Conservation (phyloP, 1,139 yeast genomes). For the Candida frijolesensis region DNA sequence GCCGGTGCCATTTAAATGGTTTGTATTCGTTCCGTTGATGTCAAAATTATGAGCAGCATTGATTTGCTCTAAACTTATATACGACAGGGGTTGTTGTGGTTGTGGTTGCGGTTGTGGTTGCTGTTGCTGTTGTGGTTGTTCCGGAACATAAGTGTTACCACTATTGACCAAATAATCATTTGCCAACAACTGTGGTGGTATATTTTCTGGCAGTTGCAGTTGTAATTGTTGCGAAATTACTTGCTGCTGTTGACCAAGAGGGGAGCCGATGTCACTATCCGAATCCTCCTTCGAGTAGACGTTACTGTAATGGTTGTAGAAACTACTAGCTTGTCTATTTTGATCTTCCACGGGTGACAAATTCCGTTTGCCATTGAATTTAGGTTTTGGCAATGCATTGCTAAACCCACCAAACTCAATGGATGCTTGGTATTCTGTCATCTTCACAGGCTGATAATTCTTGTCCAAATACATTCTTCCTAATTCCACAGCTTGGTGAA, state of each 20-base stretch:
- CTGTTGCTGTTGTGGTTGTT: not conserved
- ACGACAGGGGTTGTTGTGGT: conserved; percentile 14
- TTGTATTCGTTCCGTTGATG: conserved; percentile 3
- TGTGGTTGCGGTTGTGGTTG: not conserved
- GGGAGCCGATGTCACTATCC: conserved; percentile 8
- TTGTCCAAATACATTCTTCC: conserved; percentile 29
- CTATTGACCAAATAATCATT: conserved; percentile 1
- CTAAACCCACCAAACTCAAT: conserved; percentile 44
- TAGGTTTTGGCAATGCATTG: conserved; percentile 37
- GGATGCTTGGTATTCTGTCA: conserved; percentile 44
- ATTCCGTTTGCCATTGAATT: conserved; percentile 15
- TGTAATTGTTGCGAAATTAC: conserved; percentile 5
- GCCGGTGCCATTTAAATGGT: not conserved
- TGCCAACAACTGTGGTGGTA: conserved; percentile 3
- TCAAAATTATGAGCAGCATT: conserved; percentile 14
- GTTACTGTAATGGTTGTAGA: conserved; percentile 26
- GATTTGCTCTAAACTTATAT: conserved; percentile 18
- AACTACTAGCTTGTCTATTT: conserved; percentile 12
- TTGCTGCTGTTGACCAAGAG: conserved; percentile 4
- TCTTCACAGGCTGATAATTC: conserved; percentile 34
- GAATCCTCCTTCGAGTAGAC: conserved; percentile 25
- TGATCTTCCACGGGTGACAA: conserved; percentile 19
- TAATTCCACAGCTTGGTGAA: conserved; percentile 35
- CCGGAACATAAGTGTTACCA: not conserved
- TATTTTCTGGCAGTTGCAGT: conserved; percentile 4